Evolutionary conservation across 2,329 filamentous ascomycete species (phyloP).

Genomic region (Penicillium fuscoglaucum): DNA sequence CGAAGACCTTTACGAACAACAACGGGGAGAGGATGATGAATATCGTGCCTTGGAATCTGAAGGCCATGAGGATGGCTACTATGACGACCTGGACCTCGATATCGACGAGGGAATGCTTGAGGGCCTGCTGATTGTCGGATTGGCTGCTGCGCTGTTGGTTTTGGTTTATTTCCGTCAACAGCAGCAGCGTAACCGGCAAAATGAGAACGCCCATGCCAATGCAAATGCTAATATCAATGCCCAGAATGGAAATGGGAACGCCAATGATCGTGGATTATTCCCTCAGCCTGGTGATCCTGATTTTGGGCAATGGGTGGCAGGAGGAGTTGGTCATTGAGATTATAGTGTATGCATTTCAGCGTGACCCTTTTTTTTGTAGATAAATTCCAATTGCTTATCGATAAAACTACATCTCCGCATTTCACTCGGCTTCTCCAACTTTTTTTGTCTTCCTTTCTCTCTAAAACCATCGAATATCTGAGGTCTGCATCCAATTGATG

Average conservation of each 20-base stretch:
- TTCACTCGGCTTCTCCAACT: not conserved
- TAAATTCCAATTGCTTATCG: slow-evolving; percentile 19
- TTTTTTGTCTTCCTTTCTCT: not conserved
- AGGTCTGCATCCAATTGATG: not conserved
- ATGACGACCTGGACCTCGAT: slow-evolving; percentile 62
- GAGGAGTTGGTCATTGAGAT: slow-evolving; percentile 59
- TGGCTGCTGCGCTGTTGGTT: slow-evolving; percentile 72
- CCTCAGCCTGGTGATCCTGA: slow-evolving; percentile 67
- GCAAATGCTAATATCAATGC: slow-evolving; percentile 27
- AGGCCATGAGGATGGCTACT: slow-evolving; percentile 52
- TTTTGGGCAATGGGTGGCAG: slow-evolving; percentile 66
- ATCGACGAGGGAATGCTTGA: slow-evolving; percentile 80
- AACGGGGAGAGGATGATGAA: slow-evolving; percentile 37
- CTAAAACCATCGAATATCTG: not conserved
- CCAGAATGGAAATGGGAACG: slow-evolving; percentile 30
- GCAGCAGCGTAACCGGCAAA: slow-evolving; percentile 46
- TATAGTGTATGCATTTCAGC: slow-evolving; percentile 1
- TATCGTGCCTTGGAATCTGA: slow-evolving; percentile 30
- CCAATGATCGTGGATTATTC: slow-evolving; percentile 57
- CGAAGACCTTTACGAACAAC: slow-evolving; percentile 50
- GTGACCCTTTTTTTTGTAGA: slow-evolving; percentile 18
- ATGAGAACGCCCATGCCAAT: slow-evolving; percentile 35
- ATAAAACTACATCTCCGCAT: slow-evolving; percentile 14
- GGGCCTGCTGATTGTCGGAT: slow-evolving; percentile 75
- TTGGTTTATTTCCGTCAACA: slow-evolving; percentile 72